phyloP scores from a whole-genome alignment of 139 green algal genomes.

The Chlamydomonas sp. region DNA sequence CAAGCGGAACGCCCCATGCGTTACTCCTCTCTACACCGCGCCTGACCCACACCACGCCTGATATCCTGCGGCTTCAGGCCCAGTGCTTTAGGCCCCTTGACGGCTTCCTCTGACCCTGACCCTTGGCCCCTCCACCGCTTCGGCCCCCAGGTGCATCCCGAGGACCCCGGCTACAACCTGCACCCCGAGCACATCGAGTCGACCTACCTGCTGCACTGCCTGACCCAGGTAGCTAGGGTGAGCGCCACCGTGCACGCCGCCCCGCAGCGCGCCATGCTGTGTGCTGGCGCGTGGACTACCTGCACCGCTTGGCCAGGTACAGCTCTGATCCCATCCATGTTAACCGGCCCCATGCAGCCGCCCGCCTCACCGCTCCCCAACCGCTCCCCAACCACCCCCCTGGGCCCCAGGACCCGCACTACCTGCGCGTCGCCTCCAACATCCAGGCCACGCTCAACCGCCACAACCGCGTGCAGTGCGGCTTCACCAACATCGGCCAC shows the following conservation, averaged over 20 bases:
- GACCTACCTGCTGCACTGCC: conserved; percentile 86
- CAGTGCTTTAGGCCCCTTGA: too few species aligned
- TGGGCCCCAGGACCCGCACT: conserved; percentile 35
- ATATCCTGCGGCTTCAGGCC: too few species aligned
- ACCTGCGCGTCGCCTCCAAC: conserved; percentile 44
- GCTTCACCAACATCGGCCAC: conserved; percentile 71
- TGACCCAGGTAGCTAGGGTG: conserved; percentile 53
- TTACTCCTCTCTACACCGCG: too few species aligned
- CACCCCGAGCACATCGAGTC: conserved; percentile 94
- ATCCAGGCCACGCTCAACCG: conserved; percentile 54
- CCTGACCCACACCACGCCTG: too few species aligned
- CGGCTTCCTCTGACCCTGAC: too few species aligned
- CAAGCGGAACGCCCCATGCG: too few species aligned
- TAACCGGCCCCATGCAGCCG: too few species aligned
- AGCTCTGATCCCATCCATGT: too few species aligned
- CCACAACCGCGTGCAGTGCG: conserved; percentile 64
- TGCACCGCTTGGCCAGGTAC: too few species aligned
- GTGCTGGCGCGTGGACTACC: background rate
- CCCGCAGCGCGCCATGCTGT: background rate
- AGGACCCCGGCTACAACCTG: conserved; percentile 68
- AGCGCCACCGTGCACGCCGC: background rate
- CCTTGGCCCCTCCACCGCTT: background rate
- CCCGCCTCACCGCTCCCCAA: background rate
- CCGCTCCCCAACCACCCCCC: background rate
- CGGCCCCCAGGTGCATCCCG: conserved; percentile 34